These are phyloP conservation scores for Boletales sp. DNA, from an alignment of 768 basidiomycete species.

Conservation along the genomic window DNA sequence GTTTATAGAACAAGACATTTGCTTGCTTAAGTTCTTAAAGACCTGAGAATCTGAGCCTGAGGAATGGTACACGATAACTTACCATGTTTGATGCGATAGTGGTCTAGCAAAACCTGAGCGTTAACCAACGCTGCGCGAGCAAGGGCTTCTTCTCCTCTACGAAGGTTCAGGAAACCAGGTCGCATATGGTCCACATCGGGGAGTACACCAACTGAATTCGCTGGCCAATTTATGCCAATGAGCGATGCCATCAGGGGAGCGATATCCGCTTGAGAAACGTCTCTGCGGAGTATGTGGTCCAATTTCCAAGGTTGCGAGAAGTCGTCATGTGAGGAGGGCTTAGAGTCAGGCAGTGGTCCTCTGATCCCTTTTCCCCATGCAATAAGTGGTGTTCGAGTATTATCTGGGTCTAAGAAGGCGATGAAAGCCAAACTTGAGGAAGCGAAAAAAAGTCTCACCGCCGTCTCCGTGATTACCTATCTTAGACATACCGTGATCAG, in stretches of 20 bases:
- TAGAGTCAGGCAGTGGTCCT: conserved; percentile 55
- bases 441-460: conserved; percentile 39
- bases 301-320: conserved; percentile 68
- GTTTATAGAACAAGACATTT: conserved; percentile 59
- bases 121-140: conserved; percentile 62
- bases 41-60: conserved; percentile 1
- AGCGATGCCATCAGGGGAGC: conserved; percentile 75
- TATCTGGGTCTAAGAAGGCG: conserved; percentile 69
- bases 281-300: conserved; percentile 55
- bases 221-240: conserved; percentile 71
- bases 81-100: conserved; percentile 78
- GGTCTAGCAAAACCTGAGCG: conserved; percentile 68
- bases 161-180: conserved; percentile 55
- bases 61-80: conserved; percentile 10
- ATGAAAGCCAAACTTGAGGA: conserved; percentile 3
- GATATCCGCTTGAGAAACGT: conserved; percentile 83
- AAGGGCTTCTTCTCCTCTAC: conserved; percentile 43
- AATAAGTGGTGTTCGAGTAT: conserved; percentile 80
- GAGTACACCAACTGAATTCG: conserved; percentile 77
- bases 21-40: conserved; percentile 55
- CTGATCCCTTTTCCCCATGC: conserved; percentile 81
- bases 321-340: conserved; percentile 60
- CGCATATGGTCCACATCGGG: conserved; percentile 65
- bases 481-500: conserved; percentile 87
- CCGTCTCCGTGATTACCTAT: conserved; percentile 91